These are phyloP conservation scores for Brettanomyces bruxellensis DNA, from an alignment of 805 yeast species.

Conservation along the genomic window DNA sequence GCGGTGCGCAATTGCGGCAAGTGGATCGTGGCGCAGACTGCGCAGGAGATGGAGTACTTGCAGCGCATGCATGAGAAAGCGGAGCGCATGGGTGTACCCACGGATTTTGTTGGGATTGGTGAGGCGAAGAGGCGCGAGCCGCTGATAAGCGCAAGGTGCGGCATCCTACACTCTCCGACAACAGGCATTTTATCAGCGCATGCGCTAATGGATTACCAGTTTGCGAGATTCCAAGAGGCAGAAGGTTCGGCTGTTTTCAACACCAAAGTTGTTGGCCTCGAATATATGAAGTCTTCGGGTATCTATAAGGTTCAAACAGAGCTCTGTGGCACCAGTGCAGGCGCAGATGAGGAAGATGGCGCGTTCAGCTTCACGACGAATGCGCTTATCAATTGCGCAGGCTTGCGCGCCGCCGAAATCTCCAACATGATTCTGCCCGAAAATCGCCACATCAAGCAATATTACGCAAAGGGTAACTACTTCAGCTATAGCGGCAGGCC, in stretches of 20 bases:
- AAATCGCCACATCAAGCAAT: slow-evolving; percentile 37
- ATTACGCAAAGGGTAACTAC: slow-evolving; percentile 82
- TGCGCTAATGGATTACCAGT: slow-evolving; percentile 53
- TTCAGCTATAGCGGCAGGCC: slow-evolving; percentile 37
- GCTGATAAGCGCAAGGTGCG: slow-evolving; percentile 49
- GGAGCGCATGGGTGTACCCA: slow-evolving; percentile 44
- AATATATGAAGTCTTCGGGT: slow-evolving; percentile 15
- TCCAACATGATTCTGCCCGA: slow-evolving; percentile 60
- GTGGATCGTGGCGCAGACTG: slow-evolving; percentile 81
- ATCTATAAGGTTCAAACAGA: slow-evolving; percentile 23
- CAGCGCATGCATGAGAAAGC: slow-evolving; percentile 44
- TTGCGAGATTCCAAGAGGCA: slow-evolving; percentile 42
- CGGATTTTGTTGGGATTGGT: slow-evolving; percentile 40
- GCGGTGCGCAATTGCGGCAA: slow-evolving; percentile 64
- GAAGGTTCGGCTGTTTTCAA: slow-evolving; percentile 60
- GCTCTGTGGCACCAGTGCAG: too few species aligned
- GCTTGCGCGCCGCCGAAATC: slow-evolving; percentile 63
- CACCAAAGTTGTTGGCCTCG: slow-evolving; percentile 43
- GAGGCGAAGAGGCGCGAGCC: slow-evolving; percentile 52
- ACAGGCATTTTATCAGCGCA: slow-evolving; percentile 85
- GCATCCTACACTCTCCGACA: slow-evolving; percentile 63
- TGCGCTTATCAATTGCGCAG: slow-evolving; percentile 69
- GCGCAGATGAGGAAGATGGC: slow-evolving; percentile 10
- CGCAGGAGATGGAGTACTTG: slow-evolving; percentile 50
- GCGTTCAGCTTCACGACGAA: slow-evolving; percentile 38